Conservation (phyloP, 805 yeast genomes). For the Suhomyces pyralidae region DNA sequence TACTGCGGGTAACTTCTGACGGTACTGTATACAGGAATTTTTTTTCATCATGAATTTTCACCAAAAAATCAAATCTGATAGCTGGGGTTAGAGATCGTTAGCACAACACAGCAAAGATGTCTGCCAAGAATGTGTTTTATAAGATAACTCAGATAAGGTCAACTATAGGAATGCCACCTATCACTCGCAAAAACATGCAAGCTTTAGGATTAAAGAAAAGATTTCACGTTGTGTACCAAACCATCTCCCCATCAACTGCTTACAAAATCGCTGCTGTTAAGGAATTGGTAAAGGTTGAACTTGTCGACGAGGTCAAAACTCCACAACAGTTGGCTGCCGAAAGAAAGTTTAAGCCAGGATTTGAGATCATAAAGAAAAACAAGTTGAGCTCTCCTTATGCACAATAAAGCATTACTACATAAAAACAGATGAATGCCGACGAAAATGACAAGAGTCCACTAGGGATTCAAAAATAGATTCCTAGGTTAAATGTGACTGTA, state of each 20-base stretch:
- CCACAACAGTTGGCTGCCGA: slow-evolving; percentile 49
- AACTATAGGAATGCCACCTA: slow-evolving; percentile 77
- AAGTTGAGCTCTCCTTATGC: neutral
- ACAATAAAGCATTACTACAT: neutral
- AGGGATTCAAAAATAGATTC: neutral
- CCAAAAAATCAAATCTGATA: neutral
- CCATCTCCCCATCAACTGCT: slow-evolving; percentile 74
- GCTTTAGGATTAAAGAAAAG: slow-evolving; percentile 74
- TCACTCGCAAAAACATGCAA: slow-evolving; percentile 59
- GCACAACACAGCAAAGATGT: slow-evolving; percentile 4
- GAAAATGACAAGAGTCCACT: neutral
- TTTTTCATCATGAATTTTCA: slow-evolving; percentile 1
- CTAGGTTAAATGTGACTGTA: neutral
- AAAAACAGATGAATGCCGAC: neutral
- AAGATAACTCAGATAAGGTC: slow-evolving; percentile 79
- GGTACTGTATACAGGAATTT: neutral
- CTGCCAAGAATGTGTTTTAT: slow-evolving; percentile 23
- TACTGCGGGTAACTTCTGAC: neutral
- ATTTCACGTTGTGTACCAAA: slow-evolving; percentile 70
- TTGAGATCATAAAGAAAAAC: slow-evolving; percentile 18
- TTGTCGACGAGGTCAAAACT: slow-evolving; percentile 54
- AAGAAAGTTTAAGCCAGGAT: slow-evolving; percentile 68
- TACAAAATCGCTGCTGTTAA: slow-evolving; percentile 81
- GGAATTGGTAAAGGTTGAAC: slow-evolving; percentile 80
- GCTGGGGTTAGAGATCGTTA: neutral